Conservation (phyloP, 768 basidiomycete genomes). For the Boletus rubroflammeus region DNA sequence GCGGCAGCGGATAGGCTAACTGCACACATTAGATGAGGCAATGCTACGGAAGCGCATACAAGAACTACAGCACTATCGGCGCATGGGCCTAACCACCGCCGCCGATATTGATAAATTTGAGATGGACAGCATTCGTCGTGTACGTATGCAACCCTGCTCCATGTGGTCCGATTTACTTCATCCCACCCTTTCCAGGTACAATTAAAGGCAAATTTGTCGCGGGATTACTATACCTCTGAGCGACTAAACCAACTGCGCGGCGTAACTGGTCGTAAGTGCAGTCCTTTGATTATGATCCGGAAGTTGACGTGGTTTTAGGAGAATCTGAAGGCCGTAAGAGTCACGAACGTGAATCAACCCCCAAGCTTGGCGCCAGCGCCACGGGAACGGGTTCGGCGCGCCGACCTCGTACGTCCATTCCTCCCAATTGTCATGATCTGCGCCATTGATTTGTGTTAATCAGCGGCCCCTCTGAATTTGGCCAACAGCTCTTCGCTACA, state of each 20-base stretch:
- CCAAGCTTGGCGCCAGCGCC: slow-evolving; percentile 40
- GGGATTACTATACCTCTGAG: slow-evolving; percentile 56
- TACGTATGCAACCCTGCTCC: slow-evolving; percentile 33
- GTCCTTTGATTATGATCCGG: slow-evolving; percentile 18
- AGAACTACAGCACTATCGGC: slow-evolving; percentile 87
- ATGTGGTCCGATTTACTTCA: neutral
- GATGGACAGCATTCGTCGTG: slow-evolving; percentile 65
- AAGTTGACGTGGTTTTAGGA: slow-evolving; percentile 15
- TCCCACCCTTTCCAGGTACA: slow-evolving; percentile 43
- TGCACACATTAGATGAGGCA: slow-evolving; percentile 66
- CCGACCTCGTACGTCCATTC: slow-evolving; percentile 37
- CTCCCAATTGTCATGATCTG: neutral
- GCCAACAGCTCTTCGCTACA: slow-evolving; percentile 88
- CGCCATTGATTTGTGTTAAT: neutral
- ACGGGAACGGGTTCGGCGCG: slow-evolving; percentile 38
- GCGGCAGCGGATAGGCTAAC: neutral
- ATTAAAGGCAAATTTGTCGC: slow-evolving; percentile 53
- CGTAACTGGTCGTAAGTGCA: slow-evolving; percentile 46
- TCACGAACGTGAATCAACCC: slow-evolving; percentile 59
- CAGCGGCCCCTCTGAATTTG: slow-evolving; percentile 75
- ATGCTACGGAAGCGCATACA: slow-evolving; percentile 83
- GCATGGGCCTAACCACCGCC: slow-evolving; percentile 75
- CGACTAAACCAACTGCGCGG: slow-evolving; percentile 47
- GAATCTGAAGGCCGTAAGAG: slow-evolving; percentile 54
- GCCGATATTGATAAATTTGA: slow-evolving; percentile 94